These are phyloP conservation scores for Psidium guajava DNA, from an alignment of 345 rosid genomes.

Conservation along the genomic window DNA sequence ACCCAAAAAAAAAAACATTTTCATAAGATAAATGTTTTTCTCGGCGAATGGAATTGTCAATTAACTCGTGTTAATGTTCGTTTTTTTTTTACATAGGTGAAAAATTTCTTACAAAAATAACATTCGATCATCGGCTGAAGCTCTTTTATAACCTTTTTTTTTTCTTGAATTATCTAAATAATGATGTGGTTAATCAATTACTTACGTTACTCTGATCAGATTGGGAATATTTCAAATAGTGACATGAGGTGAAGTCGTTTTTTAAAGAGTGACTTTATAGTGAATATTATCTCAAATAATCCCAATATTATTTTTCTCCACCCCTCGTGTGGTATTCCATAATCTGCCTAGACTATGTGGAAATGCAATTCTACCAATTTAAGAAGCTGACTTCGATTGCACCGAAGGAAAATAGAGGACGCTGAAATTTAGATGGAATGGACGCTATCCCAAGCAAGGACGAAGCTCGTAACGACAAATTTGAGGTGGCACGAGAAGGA, in stretches of 20 bases:
- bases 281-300: neutral
- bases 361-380: neutral
- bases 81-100: neutral
- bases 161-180: neutral
- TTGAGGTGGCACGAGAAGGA: neutral
- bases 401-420: neutral
- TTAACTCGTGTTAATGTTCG: neutral
- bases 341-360: neutral
- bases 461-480: neutral
- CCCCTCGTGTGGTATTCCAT: neutral
- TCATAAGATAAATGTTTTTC: neutral
- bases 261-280: neutral
- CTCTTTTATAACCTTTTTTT: neutral
- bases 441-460: neutral
- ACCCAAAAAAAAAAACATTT: no score
- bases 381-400: neutral
- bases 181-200: rapidly evolving
- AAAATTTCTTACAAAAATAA: neutral
- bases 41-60: neutral
- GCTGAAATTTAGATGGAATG: neutral
- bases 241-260: no score
- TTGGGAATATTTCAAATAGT: neutral
- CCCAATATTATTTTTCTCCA: neutral
- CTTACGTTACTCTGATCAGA: neutral
- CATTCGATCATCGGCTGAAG: neutral